Percentiles rank a stretch among this genome's conserved stretches.
phyloP scores from a whole-genome alignment of 1,284 basidiomycete species.

The Sutorius eximius region DNA sequence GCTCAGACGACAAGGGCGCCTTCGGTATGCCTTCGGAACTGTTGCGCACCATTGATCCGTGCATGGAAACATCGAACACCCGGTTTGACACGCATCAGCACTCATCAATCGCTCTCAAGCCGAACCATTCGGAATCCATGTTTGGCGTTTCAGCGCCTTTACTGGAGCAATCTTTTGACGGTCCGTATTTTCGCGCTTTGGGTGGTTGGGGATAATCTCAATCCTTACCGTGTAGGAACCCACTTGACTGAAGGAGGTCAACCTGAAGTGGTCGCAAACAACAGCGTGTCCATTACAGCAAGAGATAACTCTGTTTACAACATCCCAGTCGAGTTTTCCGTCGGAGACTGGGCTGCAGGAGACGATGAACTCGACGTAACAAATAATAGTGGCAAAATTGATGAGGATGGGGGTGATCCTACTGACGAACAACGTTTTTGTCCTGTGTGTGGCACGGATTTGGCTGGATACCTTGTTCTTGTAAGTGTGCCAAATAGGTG shows the following conservation, averaged over 20 bases:
- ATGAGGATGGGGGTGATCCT: conserved; percentile 10
- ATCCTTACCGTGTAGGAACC: conserved; percentile 8
- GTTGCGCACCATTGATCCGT: conserved; percentile 10
- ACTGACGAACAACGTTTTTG: conserved; percentile 23
- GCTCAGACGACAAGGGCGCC: conserved; percentile 15
- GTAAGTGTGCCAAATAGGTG: conserved; percentile 31
- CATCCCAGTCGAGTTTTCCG: conserved; percentile 19
- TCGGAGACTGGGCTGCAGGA: conserved; percentile 55
- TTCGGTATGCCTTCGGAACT: conserved; percentile 35
- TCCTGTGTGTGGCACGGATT: conserved; percentile 41
- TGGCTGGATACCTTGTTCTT: conserved; percentile 25
- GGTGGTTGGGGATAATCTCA: background rate
- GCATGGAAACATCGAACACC: background rate
- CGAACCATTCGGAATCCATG: conserved; percentile 7
- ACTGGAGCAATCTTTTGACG: background rate
- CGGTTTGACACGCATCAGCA: background rate
- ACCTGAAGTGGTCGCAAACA: background rate
- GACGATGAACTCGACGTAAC: conserved; percentile 58
- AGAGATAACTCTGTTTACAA: background rate
- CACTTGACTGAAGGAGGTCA: background rate
- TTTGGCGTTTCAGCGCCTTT: conserved; percentile 25
- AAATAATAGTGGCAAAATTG: conserved; percentile 26
- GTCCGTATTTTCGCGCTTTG: conserved; percentile 18
- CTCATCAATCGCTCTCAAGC: conserved; percentile 1
- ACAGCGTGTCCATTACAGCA: background rate